Base-by-base conservation (phyloP, 805 yeast species). In the Saccharomyces paradoxus region DNA sequence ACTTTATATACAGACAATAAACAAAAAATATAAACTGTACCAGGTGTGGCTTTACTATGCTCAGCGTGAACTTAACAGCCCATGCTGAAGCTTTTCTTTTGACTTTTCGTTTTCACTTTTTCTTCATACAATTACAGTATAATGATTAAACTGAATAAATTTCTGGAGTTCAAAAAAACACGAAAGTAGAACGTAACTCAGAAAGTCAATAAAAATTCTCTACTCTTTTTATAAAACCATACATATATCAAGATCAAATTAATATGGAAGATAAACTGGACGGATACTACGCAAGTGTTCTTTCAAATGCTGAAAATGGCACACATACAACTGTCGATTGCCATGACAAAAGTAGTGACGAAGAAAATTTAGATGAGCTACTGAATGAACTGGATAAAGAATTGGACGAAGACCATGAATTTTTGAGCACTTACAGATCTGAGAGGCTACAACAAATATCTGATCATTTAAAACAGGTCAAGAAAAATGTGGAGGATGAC, bases 361-460 rank as follows among this genome's bases (percentile, higher is more conserved):
- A 49, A 4, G 75, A 73, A 37, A 37, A 37, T 32, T 70, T 77
- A 7, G 77, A 74, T 55, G 78, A 72, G 13, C 53, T 75, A 22
- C 69, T 81, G 27, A 80, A 76, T 31, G 75, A 80, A 31, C 65
- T 81, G 41, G 85, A 80, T 49, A 68, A 73, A 12, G 65, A 61
- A 26, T 30, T 50, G 7, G 60, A 55, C 46, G 78, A 83, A 44
- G 81, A 82, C 44, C 80, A 78, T 37, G 75, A 74, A 22, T 83
- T 80, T 48, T 61, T 79, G 31, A 65, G 73, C 2, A 73, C 70
- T 22, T 85, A 83, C 62, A 73, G 94, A 67, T 92, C 84, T 61
- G 74, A 75, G 59, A 72, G 95, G 32, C 71, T 86, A 51, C 78
- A 82, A 53, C 82, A 86, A 60, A 69, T 86, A 32, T 72, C 79